Percentiles rank a stretch among this genome's conserved stretches.
Conservation (phyloP, 345 rosid species). For the Corchorus olitorius region DNA sequence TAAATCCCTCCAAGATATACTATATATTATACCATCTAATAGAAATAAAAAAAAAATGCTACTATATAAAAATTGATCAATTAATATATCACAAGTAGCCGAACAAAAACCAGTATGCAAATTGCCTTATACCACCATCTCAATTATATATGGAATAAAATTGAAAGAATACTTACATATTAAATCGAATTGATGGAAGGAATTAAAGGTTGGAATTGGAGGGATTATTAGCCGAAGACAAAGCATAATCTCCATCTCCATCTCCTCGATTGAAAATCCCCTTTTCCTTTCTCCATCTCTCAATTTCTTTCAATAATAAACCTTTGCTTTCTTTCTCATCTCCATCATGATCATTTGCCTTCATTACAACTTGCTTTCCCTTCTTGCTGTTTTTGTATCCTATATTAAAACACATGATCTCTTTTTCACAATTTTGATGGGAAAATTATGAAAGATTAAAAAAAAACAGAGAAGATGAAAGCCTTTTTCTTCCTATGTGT, state of each 20-base stretch:
- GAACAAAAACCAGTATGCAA: not conserved
- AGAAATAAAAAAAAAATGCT: no score
- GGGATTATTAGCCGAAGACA: not conserved
- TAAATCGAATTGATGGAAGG: not conserved
- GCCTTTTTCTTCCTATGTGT: not conserved
- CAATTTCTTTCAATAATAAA: conserved; percentile 41
- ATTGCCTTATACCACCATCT: not conserved
- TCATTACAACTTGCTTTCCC: conserved; percentile 29
- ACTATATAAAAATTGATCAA: no score
- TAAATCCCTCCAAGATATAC: no score
- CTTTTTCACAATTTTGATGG: not conserved
- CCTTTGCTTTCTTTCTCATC: conserved; percentile 39
- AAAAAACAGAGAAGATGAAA: not conserved
- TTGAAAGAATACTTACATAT: not conserved
- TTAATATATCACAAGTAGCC: no score
- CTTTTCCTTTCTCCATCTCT: conserved; percentile 46
- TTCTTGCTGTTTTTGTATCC: conserved; percentile 35
- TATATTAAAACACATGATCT: conserved; percentile 46
- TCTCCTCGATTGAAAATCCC: conserved; percentile 31
- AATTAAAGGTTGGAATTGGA: not conserved
- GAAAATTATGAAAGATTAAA: not conserved
- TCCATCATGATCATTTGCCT: conserved; percentile 24
- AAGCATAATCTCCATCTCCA: conserved; percentile 18
- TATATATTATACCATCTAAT: no score
- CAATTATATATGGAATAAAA: not conserved